These are phyloP conservation scores for Geranium brycei DNA, from an alignment of 345 rosid genomes.

Conservation along the genomic window DNA sequence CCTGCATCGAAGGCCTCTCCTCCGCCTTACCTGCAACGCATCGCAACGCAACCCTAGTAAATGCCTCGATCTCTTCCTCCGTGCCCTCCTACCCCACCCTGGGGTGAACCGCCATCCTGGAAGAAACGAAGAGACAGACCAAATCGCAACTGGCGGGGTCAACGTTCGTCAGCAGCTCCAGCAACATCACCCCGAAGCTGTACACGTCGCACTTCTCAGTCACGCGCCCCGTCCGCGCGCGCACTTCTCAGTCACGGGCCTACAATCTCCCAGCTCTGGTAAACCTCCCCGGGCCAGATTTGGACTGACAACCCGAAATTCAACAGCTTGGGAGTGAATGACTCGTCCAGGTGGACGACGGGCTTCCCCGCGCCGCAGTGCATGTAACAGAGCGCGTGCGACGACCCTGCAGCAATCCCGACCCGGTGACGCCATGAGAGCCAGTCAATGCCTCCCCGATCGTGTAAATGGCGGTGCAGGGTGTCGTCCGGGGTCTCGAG, in stretches of 20 bases:
- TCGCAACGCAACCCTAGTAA: too few relatives aligned
- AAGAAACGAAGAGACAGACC: too few relatives aligned
- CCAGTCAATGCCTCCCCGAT: too few relatives aligned
- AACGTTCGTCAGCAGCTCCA: not conserved
- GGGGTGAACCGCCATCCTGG: too few relatives aligned
- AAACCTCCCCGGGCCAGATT: not conserved
- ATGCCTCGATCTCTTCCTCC: too few relatives aligned
- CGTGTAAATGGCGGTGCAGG: conserved; percentile 1
- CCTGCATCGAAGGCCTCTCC: too few relatives aligned
- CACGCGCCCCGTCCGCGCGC: not conserved
- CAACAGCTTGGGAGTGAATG: not conserved
- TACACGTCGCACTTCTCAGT: conserved; percentile 9
- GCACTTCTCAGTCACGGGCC: not conserved
- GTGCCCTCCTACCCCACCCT: too few relatives aligned
- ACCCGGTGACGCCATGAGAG: conserved; percentile 1
- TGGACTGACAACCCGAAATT: conserved; percentile 4
- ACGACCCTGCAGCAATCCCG: conserved; percentile 2
- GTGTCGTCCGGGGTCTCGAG: conserved; percentile 1
- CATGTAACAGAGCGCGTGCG: conserved; percentile 3
- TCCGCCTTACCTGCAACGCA: too few relatives aligned
- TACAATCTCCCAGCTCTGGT: not conserved
- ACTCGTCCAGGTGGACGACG: conserved; percentile 8
- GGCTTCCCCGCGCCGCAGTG: conserved; percentile 7
- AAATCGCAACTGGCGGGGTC: not conserved
- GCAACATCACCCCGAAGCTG: conserved; percentile 1